Base-by-base conservation (phyloP, 306 rosid species). In the Begonia masoniana region DNA sequence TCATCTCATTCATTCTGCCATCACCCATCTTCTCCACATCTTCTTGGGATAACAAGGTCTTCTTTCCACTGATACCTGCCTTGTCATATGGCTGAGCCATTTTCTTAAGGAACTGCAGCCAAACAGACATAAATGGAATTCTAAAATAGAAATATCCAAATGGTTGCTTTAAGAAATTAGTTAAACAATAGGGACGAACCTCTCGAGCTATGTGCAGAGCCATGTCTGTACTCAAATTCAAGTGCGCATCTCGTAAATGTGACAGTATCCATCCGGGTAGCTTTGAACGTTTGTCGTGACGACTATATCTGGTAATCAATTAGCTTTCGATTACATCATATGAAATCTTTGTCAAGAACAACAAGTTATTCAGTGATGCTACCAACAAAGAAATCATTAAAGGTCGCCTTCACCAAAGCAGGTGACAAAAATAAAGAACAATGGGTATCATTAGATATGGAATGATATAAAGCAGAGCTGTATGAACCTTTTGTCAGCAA, bases 191-290 rank as follows among this genome's bases (percentile, higher is more conserved):
- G 62, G 61, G 41, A 67, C 80, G 55, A 42, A 91, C 96, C 88
- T 85, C 97, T 17, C 81, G 87, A 35, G 96, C 88, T 55, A 85
- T 85, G 67, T 91, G 96, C 68, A 85, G 67, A 69, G 97, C 97
- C 97, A 91, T 91, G 74, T 91, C 97, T 13, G 97, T 91, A 79
- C 97, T 91, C 79, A 85, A 77, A 62, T 85, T 91, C 69, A 91
- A 78, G 76, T 83, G 82, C 56, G 97, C 96, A 55, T 91, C 97
- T n/a, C 76, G 87, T 62, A 91, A 66, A 73, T 83, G 96, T 14
- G 94, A 85, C 53, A 85, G 74, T 54, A 91, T 85, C 97, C 97
- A 91, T 68, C 94, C 78, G 41, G 96, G 97, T 73, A 91, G 71
- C 62, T 89, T 91, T 15, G 97, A 85, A 19, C 92, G 91, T 63